Evolutionary conservation across 495 filamentous ascomycete species (phyloP).

Genomic region (Lasiosphaeria ovina): DNA sequence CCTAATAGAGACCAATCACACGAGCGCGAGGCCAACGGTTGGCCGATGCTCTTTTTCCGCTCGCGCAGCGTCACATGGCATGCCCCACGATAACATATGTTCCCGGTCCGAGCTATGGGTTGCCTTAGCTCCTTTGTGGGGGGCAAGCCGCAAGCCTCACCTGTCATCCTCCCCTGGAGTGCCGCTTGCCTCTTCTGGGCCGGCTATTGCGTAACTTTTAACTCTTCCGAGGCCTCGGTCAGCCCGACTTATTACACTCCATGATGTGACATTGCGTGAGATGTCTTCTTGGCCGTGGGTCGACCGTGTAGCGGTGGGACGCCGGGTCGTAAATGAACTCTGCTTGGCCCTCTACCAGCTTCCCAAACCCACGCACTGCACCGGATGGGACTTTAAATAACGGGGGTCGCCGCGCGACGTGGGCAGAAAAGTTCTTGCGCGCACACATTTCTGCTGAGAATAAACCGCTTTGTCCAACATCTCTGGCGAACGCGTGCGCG

Average conservation of each 20-base stretch:
- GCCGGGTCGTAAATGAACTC: not conserved
- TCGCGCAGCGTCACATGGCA: not conserved
- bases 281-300: not conserved
- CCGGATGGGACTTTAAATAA: too few relatives aligned
- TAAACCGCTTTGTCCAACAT: too few relatives aligned
- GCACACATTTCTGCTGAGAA: too few relatives aligned
- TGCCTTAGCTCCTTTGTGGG: not conserved
- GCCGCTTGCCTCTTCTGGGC: not conserved
- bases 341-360: too few relatives aligned
- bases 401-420: too few relatives aligned
- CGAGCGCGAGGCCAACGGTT: not conserved
- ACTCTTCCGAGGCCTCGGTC: not conserved
- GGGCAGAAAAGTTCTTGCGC: too few relatives aligned
- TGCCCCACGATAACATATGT: not conserved
- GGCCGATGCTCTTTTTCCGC: not conserved
- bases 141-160: not conserved
- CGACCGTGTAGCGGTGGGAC: not conserved
- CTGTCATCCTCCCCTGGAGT: not conserved
- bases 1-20: conserved; percentile 1
- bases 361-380: too few relatives aligned
- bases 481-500: too few relatives aligned
- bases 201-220: not conserved
- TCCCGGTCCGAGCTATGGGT: not conserved
- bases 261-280: conserved; percentile 3
- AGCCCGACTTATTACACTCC: not conserved